Evolutionary conservation across 179 eudicot genomes (phyloP), one percentile per base, ranked within the genome.

Genomic region (Beta lomatogona): DNA sequence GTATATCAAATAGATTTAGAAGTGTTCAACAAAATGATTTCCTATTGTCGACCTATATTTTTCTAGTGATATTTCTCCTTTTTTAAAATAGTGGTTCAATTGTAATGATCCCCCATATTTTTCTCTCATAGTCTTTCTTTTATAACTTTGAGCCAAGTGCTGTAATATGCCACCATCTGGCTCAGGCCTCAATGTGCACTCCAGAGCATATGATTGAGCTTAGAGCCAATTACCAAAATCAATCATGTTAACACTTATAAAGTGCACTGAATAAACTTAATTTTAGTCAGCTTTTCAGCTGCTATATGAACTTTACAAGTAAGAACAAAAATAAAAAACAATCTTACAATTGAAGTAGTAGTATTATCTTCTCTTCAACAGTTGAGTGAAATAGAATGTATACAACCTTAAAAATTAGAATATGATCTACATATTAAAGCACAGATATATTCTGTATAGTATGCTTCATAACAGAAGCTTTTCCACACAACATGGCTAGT

Each of bases 251-350:
- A 72, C 44, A 72, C 44, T 53, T 10, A 25, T 7, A 28, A 73
- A 15, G 4, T 31, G 14, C 77, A 25, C 63, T 22, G 19, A 50
- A 11, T 21, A 45, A 70, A 48, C 31, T 71, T 22, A 12, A 44
- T 13, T 41, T 13, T 25, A 44, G 15, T 59, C 54, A 8, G 41
- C 41, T 50, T 45, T 54, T 59, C 77, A 79, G 44, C 28, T 19
- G 54, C 18, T n/a, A 31, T 28, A 48, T 69, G 65, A 9, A 44
- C 36, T 31, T 76, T 28, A 60, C 16, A n/a, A 14, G 52, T 25
- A 69, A 53, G 19, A 21, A 75, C 1, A 45, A 81, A 28, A 50
- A 55, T 58, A 12, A 76, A 63, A 81, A 45, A 78, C 75, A 73
- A 28, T 64, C 6, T 64, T 68, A 73, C 44, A 71, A 72, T 59